A percentile compares a stretch with the other conserved stretches of the same genome.
Conservation (phyloP, 345 rosid genomes). For the Heritiera fomes region DNA sequence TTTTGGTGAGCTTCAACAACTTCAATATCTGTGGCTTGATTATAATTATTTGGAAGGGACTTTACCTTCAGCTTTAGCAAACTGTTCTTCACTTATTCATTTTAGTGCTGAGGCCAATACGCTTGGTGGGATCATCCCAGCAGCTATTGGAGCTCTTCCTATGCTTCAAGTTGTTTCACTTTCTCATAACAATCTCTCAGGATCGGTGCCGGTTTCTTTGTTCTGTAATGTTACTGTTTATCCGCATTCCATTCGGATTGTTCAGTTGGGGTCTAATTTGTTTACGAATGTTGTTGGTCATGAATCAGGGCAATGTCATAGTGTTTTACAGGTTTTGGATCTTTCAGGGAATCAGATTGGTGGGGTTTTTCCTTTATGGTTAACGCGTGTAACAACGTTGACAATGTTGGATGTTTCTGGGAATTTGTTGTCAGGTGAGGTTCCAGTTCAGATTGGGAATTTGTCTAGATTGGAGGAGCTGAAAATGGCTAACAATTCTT, state of each 20-base stretch:
- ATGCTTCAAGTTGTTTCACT: constrained; percentile 67
- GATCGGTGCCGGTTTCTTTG: constrained; percentile 58
- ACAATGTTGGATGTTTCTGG: constrained; percentile 65
- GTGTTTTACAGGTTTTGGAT: constrained; percentile 61
- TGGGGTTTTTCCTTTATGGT: constrained; percentile 70
- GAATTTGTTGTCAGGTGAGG: constrained; percentile 62
- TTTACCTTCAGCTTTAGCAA: constrained; percentile 74
- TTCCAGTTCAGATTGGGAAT: constrained; percentile 63
- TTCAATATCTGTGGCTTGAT: constrained; percentile 80
- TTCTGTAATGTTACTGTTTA: constrained; percentile 59
- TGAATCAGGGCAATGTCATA: constrained; percentile 44
- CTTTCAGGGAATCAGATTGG: constrained; percentile 56
- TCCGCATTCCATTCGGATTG: constrained; percentile 52
- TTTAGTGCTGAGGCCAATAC: constrained; percentile 68
- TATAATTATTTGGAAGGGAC: constrained; percentile 68
- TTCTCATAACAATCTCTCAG: constrained; percentile 64
- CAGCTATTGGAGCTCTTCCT: constrained; percentile 70
- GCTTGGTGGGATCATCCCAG: constrained; percentile 72
- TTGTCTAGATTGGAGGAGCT: constrained; percentile 58
- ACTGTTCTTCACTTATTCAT: constrained; percentile 78
- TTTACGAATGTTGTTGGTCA: constrained; percentile 52
- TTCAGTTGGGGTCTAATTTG: constrained; percentile 66
- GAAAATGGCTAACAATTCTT: constrained; percentile 68
- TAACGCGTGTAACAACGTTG: constrained; percentile 44
- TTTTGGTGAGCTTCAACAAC: constrained; percentile 59